These are phyloP conservation scores for Fusarium sp. DNA, from an alignment of 2,329 filamentous ascomycete genomes.

Conservation along the genomic window DNA sequence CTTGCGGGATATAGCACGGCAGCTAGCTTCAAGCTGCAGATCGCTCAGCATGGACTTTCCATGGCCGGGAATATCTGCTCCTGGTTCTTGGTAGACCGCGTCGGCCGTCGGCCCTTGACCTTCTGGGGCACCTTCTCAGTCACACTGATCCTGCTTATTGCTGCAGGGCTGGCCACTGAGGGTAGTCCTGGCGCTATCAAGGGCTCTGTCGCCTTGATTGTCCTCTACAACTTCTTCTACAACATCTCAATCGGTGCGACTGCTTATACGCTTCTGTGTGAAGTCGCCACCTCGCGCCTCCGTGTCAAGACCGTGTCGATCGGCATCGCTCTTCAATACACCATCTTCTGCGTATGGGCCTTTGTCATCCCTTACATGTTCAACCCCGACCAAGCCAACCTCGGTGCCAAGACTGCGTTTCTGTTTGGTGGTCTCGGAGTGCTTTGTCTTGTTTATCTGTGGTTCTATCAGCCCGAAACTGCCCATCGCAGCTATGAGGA, in stretches of 20 bases:
- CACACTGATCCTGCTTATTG: not conserved
- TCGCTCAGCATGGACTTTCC: not conserved
- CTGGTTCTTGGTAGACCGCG: not conserved
- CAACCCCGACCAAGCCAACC: constrained; percentile 20
- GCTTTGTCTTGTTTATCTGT: not conserved
- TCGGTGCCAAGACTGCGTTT: constrained; percentile 11
- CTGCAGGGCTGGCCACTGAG: not conserved
- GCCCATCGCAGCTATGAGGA: not conserved
- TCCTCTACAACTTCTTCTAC: not conserved
- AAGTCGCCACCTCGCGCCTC: not conserved
- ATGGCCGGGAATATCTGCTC: not conserved
- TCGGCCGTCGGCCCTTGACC: not conserved
- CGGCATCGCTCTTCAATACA: constrained; percentile 1
- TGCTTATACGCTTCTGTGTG: not conserved
- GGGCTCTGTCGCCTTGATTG: not conserved
- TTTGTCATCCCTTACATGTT: constrained; percentile 25
- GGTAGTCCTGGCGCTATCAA: not conserved
- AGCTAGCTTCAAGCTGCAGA: not conserved
- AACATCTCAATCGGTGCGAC: not conserved
- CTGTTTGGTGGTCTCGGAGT: constrained; percentile 9
- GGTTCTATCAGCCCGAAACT: not conserved
- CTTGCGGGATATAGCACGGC: not conserved
- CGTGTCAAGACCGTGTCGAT: not conserved
- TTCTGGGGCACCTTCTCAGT: not conserved
- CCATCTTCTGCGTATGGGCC: not conserved